A percentile compares a stretch with the other conserved stretches of the same genome.
phyloP scores from a whole-genome alignment of 2,329 filamentous ascomycete species.

The Rugonectria rugulosa region DNA sequence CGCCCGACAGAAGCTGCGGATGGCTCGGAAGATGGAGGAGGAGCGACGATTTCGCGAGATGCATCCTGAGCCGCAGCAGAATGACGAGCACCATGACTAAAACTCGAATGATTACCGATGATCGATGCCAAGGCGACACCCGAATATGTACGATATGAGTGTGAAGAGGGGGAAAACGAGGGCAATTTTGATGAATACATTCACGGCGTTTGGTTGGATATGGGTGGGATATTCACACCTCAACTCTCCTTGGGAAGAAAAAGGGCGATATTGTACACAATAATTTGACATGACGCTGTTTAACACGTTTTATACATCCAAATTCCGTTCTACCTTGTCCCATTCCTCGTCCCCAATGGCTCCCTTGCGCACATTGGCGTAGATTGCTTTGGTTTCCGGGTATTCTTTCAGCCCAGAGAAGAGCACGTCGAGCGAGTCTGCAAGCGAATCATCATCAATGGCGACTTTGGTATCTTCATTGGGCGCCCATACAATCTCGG shows the following conservation, averaged over 20 bases:
- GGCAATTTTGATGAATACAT: constrained; percentile 28
- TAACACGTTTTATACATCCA: constrained; percentile 54
- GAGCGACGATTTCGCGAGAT: constrained; percentile 41
- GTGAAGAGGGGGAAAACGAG: constrained; percentile 8
- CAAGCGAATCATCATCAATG: constrained; percentile 64
- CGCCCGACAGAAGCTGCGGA: constrained; percentile 73
- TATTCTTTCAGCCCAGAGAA: constrained; percentile 69
- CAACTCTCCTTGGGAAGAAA: constrained; percentile 19
- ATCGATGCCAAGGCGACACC: constrained; percentile 10
- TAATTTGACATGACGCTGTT: constrained; percentile 24
- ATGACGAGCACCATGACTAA: constrained; percentile 24
- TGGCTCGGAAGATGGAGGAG: constrained; percentile 59
- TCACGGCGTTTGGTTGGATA: constrained; percentile 36
- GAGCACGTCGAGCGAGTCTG: constrained; percentile 66
- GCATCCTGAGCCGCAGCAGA: constrained; percentile 35
- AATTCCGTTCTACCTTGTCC: constrained; percentile 59
- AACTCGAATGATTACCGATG: constrained; percentile 2
- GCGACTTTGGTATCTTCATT: constrained; percentile 79
- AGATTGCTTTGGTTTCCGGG: constrained; percentile 79
- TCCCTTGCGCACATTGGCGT: constrained; percentile 71
- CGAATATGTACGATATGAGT: constrained; percentile 31
- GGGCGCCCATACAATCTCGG: constrained; percentile 85
- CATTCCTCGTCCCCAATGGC: constrained; percentile 60
- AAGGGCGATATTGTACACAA: constrained; percentile 31
- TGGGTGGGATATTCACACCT: constrained; percentile 26